Base-by-base conservation (phyloP, 345 rosid species). In the Salix brachista region DNA sequence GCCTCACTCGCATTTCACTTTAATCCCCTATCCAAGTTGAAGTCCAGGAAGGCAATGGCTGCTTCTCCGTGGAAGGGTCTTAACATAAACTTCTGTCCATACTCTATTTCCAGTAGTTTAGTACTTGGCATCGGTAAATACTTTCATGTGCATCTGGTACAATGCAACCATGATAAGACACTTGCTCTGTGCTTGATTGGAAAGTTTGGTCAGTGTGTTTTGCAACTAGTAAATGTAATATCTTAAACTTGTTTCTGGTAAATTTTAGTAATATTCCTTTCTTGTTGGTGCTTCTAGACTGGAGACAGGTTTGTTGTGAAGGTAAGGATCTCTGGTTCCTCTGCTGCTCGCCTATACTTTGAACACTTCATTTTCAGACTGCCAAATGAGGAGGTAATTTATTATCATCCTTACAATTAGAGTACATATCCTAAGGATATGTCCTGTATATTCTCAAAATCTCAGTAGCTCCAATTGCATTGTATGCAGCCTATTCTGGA, bases 311-410 rank as follows among this genome's bases (percentile, higher is more conserved):
- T 88, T 79, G 84, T 88, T 21, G 87, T 92, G 25, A 90, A 86
- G 87, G 94, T 89, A 48, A 83, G 91, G 85, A 75, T 91, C 48
- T 84, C 93, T 1, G 88, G 89, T 56, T 80, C 90, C 75, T 92
- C 96, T n/a, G 91, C 93, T 13, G 91, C 90, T 44, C 96, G 95
- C 65, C 64, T 92, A 48, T 87, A 85, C 89, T 82, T 91, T 13
- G 94, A 92, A 6, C 93, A 92, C 84, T 83, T 89, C 83, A 86
- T 94, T 77, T 85, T 61, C 77, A 92, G 88, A 88, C 87, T 89
- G 70, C 93, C 97, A 65, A 88, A 88, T 75, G 86, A 83, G 26
- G 95, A 90, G 97, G 97, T 91, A 70, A 54, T 78, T 77, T 68
- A n/a, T 39, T 21, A 18, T 65, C 21, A 62, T 21, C 74, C 73